Percentiles rank a stretch among this genome's conserved stretches.
Evolutionary conservation across 2,329 filamentous ascomycete species (phyloP).

Genomic region (Pezicula neosporulosa): DNA sequence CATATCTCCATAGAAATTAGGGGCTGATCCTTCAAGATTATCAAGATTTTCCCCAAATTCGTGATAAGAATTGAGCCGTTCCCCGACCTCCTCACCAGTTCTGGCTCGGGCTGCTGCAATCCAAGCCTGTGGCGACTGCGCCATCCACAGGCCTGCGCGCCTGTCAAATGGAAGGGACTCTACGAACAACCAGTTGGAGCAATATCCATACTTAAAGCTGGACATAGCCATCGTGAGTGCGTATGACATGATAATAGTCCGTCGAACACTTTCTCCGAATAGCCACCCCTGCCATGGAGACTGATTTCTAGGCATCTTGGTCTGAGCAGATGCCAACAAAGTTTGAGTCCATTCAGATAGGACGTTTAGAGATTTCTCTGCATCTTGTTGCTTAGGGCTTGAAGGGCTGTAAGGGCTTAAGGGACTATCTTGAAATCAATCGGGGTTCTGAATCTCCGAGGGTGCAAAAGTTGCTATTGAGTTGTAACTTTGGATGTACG

Average conservation of each 20-base stretch:
- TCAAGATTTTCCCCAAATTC: conserved; percentile 4
- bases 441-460: too few species aligned
- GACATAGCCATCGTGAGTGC: conserved; percentile 1
- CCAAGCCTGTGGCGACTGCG: conserved; percentile 7
- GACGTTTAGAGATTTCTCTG: conserved; percentile 1
- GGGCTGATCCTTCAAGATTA: background rate
- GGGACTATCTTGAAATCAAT: too few species aligned
- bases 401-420: conserved; percentile 6
- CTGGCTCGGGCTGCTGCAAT: conserved; percentile 6
- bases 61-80: conserved; percentile 3
- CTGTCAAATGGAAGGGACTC: conserved; percentile 10
- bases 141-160: conserved; percentile 9
- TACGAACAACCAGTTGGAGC: conserved; percentile 10
- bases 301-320: conserved; percentile 3
- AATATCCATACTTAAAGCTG: conserved; percentile 8
- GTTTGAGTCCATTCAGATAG: conserved; percentile 8
- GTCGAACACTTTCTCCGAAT: conserved; percentile 10
- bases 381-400: conserved; percentile 4
- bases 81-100: conserved; percentile 4
- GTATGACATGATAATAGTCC: conserved; percentile 9
- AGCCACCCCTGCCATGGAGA: conserved; percentile 10
- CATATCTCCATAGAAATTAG: conserved; percentile 3
- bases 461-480: background rate
- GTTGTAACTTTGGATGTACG: conserved; percentile 5
- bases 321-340: conserved; percentile 3